Conservation (phyloP, 768 basidiomycete species). For the Amanita polypyramis region DNA sequence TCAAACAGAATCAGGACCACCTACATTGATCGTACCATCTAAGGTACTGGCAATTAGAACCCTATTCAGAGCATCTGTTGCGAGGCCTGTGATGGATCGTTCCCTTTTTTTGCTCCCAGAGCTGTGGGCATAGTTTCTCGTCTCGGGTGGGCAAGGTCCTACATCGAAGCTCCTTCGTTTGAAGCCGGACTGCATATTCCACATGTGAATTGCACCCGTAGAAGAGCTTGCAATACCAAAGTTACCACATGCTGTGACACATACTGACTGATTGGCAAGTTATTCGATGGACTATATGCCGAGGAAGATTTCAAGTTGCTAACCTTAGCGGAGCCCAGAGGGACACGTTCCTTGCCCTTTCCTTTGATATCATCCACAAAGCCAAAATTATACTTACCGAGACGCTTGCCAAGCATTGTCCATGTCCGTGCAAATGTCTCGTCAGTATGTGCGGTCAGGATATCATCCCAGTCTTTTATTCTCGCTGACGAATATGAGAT, state of each 20-base stretch:
- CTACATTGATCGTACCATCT: conserved; percentile 83
- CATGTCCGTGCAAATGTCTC: conserved; percentile 81
- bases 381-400: conserved; percentile 67
- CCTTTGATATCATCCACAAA: conserved; percentile 36
- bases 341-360: conserved; percentile 33
- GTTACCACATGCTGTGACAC: conserved; percentile 91
- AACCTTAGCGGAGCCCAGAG: conserved; percentile 66
- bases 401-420: conserved; percentile 72
- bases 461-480: conserved; percentile 96
- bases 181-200: conserved; percentile 96
- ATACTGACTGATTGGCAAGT: conserved; percentile 48
- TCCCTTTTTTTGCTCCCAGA: conserved; percentile 29
- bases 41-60: conserved; percentile 74
- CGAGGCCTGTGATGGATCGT: conserved; percentile 71
- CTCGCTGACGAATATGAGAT: conserved; percentile 73
- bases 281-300: background rate
- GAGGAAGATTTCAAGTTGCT: background rate
- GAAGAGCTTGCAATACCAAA: conserved; percentile 84
- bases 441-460: conserved; percentile 81
- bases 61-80: conserved; percentile 77
- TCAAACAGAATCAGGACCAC: conserved; percentile 17
- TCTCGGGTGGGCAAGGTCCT: conserved; percentile 50
- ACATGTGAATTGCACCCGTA: conserved; percentile 74
- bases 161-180: conserved; percentile 68
- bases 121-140: conserved; percentile 31